Evolutionary conservation across 768 basidiomycete genomes (phyloP).

Genomic region (Boletellus ananas): DNA sequence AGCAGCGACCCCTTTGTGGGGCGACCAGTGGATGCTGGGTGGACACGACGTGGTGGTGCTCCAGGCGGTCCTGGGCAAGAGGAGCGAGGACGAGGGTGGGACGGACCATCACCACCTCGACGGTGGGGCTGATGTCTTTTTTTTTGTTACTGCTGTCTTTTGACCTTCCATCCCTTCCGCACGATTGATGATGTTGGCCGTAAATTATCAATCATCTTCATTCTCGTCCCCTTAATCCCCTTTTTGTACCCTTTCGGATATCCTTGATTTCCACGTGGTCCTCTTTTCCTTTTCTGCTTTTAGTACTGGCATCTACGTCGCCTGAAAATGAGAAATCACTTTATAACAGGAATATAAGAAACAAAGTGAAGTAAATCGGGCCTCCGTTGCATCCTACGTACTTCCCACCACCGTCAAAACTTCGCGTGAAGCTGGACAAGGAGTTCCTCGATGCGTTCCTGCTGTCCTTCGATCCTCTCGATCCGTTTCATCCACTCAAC

Average conservation of each 20-base stretch:
- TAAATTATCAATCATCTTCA: conserved; percentile 29
- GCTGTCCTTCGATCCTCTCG: conserved; percentile 40
- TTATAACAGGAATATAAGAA: conserved; percentile 2
- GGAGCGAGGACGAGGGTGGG: conserved; percentile 27
- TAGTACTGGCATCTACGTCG: conserved; percentile 3
- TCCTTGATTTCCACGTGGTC: background rate
- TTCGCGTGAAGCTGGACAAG: conserved; percentile 32
- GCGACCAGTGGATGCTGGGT: conserved; percentile 43
- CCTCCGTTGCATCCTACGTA: background rate
- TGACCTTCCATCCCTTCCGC: background rate
- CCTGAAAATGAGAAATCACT: conserved; percentile 1
- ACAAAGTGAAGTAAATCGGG: background rate
- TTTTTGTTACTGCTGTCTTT: too few relatives aligned
- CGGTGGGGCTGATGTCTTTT: conserved; percentile 18
- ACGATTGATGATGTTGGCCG: conserved; percentile 1
- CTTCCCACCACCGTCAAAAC: background rate
- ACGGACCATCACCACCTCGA: conserved; percentile 25
- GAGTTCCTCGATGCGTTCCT: conserved; percentile 47
- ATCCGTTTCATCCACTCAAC: conserved; percentile 33
- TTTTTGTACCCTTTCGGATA: conserved; percentile 5
- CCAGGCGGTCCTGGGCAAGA: conserved; percentile 19
- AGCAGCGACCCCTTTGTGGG: conserved; percentile 28
- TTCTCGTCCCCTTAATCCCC: background rate
- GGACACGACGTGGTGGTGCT: conserved; percentile 28
- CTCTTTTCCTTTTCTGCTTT: conserved; percentile 5